Evolutionary conservation across 768 basidiomycete genomes (phyloP), one percentile per base, ranked within the genome.

Genomic region (Pleurotus citrinopileatus): DNA sequence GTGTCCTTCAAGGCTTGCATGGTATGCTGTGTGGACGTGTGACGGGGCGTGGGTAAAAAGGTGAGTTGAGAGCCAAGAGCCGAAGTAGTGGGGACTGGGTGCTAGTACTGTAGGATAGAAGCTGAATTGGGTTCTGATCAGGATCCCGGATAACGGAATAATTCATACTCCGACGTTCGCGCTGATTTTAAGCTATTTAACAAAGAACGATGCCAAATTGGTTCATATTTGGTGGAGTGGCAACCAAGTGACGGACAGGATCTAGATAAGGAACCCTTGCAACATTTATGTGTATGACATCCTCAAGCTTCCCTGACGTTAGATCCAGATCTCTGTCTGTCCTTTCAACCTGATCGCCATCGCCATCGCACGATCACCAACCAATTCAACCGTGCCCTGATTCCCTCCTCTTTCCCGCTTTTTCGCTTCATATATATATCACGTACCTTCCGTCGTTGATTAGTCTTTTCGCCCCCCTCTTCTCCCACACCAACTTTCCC

Each of bases 371-470:
- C 75, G 78, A 81, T 74, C 67, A 68, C 66, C 71, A 68, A 69
- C 65, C 65, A 66, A 67, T 65, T 68, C 65, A 67, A 69, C 70
- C 73, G 71, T 75, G 73, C 72, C 73, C 69, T 68, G 64, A 66
- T 60, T 68, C 67, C 66, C 54, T 62, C 64, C 66, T 64, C 64
- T 68, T 74, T 71, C 71, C 74, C 70, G 70, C 70, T 73, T 61
- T n/a, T 64, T 65, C 65, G 68, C 70, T 54, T 61, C 69, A 74
- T 81, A 80, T 84, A 83, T 81, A 82, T 80, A 81, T 76, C 74
- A 70, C 71, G 65, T 70, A 70, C 63, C 74, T 67, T 64, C 63
- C 65, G 59, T 61, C 54, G 60, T 64, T 72, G 69, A 68, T 72
- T 69, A 70, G 67, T 75, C 80, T 76, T 73, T 75, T 76, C 67